Evolutionary conservation across 306 rosid genomes (phyloP).

Genomic region (Vigna trinervia): DNA sequence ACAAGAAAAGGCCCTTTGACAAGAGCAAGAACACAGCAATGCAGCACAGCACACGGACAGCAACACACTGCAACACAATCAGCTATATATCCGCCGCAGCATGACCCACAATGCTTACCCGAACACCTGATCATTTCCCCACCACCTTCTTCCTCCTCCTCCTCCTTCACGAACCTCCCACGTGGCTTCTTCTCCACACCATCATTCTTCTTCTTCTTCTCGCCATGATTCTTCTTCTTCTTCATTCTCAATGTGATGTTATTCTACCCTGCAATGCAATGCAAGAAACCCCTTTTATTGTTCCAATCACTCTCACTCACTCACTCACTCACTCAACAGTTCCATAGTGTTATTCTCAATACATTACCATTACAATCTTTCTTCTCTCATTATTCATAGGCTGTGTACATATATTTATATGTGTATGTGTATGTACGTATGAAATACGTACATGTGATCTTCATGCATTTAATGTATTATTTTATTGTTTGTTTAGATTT

Average conservation of each 20-base stretch:
- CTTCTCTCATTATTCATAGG: conserved; percentile 21
- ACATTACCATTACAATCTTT: neutral
- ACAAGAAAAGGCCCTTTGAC: conserved; percentile 70
- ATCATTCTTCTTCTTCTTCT: neutral
- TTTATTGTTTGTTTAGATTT: neutral
- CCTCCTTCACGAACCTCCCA: conserved; percentile 7
- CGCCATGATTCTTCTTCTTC: neutral
- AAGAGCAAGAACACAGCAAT: conserved; percentile 61
- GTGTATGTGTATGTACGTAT: neutral
- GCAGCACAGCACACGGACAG: conserved; percentile 77
- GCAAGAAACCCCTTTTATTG: neutral
- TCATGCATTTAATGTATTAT: neutral
- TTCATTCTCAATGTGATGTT: neutral
- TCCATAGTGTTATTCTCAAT: conserved; percentile 2
- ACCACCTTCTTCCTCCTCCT: conserved; percentile 25
- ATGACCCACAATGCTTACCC: conserved; percentile 59
- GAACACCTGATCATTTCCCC: conserved; percentile 68
- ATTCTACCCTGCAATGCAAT: conserved; percentile 40
- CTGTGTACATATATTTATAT: neutral
- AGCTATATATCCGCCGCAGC: conserved; percentile 63
- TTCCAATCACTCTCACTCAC: neutral
- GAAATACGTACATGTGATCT: neutral
- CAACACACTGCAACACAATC: conserved; percentile 85
- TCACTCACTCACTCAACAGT: neutral
- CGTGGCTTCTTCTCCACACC: conserved; percentile 34